Evolutionary conservation across 768 basidiomycete species (phyloP), one percentile per base, ranked within the genome.

Genomic region (Amylocystis lapponica): DNA sequence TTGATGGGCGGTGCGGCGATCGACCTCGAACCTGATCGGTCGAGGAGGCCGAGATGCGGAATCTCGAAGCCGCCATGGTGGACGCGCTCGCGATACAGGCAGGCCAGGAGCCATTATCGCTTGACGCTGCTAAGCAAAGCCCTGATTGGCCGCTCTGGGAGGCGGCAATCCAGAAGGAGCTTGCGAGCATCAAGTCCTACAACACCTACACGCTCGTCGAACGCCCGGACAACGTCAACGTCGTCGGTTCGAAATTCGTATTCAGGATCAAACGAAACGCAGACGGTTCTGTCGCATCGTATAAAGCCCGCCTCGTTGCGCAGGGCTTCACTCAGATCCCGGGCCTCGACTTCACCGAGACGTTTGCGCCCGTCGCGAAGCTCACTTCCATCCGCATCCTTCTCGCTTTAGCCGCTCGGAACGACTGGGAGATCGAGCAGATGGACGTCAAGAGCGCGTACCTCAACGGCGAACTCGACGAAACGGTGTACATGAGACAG

Each of bases 241-340:
- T 56, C 12, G 48, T 68, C 26, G 59, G 58, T 7, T 48, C 45
- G 27, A 49, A 53, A 4, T 69, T 63, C 58, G 67, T 70, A 10
- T 65, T 62, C 45, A 45, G 40, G 23, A 34, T 52, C 3, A 72
- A 72, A 49, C 26, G 44, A 8, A 55, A 67, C 29, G 47, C 51
- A 7, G 32, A 40, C 30, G 37, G 41, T 12, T 46, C 45, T 1
- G 43, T 66, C 32, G 31, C 30, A 3, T 36, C 51, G 5, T 56
- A 57, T 44, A 31, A 41, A 25, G 55, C 55, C 1, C 45, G 60
- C 26, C 44, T 65, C 14, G 54, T 59, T 22, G 61, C 66, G 0
- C 58, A 69, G 41, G 70, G 71, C 0, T 72, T 60, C 54, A 56
- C 60, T 0, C 66, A 68, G 43, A 41, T 56, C 2, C 50, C 41